Conservation (phyloP, 2,329 filamentous ascomycete genomes). For the Aspergillus transmontanensis region DNA sequence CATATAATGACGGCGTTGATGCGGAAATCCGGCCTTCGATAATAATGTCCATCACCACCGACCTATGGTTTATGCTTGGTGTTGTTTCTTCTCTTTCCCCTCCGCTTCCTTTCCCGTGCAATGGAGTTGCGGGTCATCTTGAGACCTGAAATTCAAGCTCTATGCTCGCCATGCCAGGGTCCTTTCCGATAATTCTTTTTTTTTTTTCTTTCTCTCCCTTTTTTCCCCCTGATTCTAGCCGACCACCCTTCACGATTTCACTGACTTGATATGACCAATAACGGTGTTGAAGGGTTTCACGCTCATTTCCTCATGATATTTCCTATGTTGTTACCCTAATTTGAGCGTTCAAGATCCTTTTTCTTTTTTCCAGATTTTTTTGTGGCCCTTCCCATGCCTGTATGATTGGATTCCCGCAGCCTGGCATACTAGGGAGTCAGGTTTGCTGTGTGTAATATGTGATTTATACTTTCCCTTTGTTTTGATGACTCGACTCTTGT, state of each 20-base stretch:
- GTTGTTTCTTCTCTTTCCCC: neutral
- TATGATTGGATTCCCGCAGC: slow-evolving; percentile 1
- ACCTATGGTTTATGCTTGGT: slow-evolving; percentile 6
- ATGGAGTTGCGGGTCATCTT: neutral
- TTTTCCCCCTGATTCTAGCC: neutral
- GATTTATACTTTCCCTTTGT: slow-evolving; percentile 2
- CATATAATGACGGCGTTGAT: slow-evolving; percentile 28
- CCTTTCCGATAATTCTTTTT: neutral
- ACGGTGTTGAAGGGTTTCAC: slow-evolving; percentile 11
- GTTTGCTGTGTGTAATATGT: slow-evolving; percentile 11
- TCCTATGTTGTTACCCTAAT: slow-evolving; percentile 19
- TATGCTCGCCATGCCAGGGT: neutral
- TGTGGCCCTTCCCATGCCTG: neutral
- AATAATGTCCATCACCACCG: slow-evolving; percentile 14
- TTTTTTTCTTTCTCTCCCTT: neutral
- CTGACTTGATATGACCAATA: slow-evolving; percentile 4
- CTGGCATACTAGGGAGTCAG: neutral
- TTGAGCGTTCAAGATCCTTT: slow-evolving; percentile 16
- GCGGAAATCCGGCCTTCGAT: slow-evolving; percentile 20
- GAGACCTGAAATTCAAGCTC: slow-evolving; percentile 10
- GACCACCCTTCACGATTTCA: slow-evolving; percentile 8
- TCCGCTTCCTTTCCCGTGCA: neutral
- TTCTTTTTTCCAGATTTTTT: too few species aligned
- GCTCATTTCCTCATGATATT: slow-evolving; percentile 17
- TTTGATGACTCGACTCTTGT: slow-evolving; percentile 2